phyloP scores from a whole-genome alignment of 2,329 filamentous ascomycete genomes.

The Bipolaris victoriae region DNA sequence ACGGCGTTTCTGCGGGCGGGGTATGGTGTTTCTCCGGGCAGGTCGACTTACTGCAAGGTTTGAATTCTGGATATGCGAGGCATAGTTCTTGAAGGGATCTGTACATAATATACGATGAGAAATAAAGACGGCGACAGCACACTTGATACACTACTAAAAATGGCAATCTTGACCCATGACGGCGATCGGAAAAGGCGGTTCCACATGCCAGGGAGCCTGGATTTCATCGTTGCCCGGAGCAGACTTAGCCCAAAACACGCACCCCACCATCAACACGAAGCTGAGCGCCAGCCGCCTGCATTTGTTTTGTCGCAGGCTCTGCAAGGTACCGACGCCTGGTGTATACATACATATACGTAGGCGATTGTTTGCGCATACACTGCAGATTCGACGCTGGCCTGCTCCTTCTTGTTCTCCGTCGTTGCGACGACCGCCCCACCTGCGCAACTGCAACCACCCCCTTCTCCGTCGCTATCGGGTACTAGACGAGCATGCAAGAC shows the following conservation, averaged over 20 bases:
- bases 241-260: constrained; percentile 34
- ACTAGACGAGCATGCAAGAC: constrained; percentile 35
- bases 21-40: constrained; percentile 4
- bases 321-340: not conserved
- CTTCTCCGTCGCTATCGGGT: constrained; percentile 18
- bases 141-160: constrained; percentile 2
- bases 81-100: constrained; percentile 1
- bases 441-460: constrained; percentile 20
- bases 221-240: constrained; percentile 41
- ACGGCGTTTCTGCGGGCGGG: constrained; percentile 19
- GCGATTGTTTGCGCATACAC: constrained; percentile 5
- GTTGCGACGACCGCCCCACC: constrained; percentile 21
- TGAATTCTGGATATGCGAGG: not conserved
- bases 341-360: not conserved
- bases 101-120: constrained; percentile 9
- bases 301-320: constrained; percentile 5
- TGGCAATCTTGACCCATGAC: constrained; percentile 10
- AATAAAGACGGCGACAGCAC: constrained; percentile 2
- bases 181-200: constrained; percentile 13
- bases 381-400: constrained; percentile 3
- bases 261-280: constrained; percentile 33
- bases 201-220: constrained; percentile 20
- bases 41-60: constrained; percentile 3
- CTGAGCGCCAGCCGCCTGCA: constrained; percentile 9
- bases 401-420: constrained; percentile 6